Evolutionary conservation across 306 rosid species (phyloP), one percentile per base, ranked within the genome.

Genomic region (Lathyrus oleraceus): DNA sequence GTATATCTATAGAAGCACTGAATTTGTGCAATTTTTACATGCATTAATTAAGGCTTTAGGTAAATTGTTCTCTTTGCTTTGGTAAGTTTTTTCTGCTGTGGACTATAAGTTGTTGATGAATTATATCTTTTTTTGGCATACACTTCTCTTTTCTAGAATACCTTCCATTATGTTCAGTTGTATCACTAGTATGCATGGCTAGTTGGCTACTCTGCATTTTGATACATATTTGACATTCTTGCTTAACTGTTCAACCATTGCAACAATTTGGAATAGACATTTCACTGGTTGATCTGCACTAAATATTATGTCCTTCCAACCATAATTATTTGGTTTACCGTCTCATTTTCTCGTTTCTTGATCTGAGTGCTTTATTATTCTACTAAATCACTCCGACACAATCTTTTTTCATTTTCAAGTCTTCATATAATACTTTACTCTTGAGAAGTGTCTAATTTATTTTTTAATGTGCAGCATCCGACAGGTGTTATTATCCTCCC

Each of bases 401-500:
- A 47, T 16, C 44, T 40, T 45, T 60, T 76, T 51, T 21, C 6
- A 1, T 38, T 17, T 43, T 35, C 17, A 38, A 71, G 47, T 59
- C 69, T 40, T 59, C 36, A 23, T 32, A 43, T 8, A 19, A 38
- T 19, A 56, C 16, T 76, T 28, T 65, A 38, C 56, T 51, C 60
- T 76, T 14, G 16, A 53, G 66, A 63, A 25, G 42, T 65, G 19
- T 58, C 48, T 69, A 48, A 73, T 32, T 60, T 71, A 49, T 76
- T 70, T 47, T 70, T 20, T 27, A 72, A 63, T 47, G 23, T 62
- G 70, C 83, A 94, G 99, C 53, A 70, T 67, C 80, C 88, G 27
- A 70, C 91, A 54, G 92, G 84, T 47, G 54, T 73, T 28, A 76
- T 40, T 56, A 76, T 94, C 67, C 90, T 85, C 72, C 97, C 97